Evolutionary conservation across 495 filamentous ascomycete species (phyloP).

Genomic region (Talaromyces nanjingensis): DNA sequence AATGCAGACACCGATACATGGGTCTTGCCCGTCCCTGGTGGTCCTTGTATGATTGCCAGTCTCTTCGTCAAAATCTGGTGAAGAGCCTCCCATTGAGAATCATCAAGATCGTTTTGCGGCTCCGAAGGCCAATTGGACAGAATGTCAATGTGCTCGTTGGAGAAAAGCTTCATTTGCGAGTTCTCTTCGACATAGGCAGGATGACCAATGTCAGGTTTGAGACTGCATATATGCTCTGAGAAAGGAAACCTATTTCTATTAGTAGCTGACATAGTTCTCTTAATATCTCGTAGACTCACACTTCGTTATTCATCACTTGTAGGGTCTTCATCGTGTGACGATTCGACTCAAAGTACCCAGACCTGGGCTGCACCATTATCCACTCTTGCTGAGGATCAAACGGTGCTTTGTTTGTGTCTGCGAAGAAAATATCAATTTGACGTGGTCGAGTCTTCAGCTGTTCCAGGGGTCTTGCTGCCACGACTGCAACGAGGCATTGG

Average conservation of each 20-base stretch:
- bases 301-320: constrained; percentile 59
- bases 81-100: constrained; percentile 62
- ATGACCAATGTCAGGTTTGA: constrained; percentile 36
- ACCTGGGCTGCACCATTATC: constrained; percentile 69
- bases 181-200: constrained; percentile 44
- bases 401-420: constrained; percentile 47
- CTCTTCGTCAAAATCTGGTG: constrained; percentile 63
- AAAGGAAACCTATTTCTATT: constrained; percentile 50
- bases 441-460: constrained; percentile 58
- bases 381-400: constrained; percentile 66
- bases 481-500: constrained; percentile 62
- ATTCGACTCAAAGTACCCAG: constrained; percentile 67
- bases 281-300: constrained; percentile 34
- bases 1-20: constrained; percentile 68
- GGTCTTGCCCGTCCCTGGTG: constrained; percentile 89
- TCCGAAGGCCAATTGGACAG: constrained; percentile 42
- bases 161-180: constrained; percentile 40
- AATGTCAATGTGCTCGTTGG: constrained; percentile 35
- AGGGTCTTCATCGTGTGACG: constrained; percentile 66
- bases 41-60: constrained; percentile 79
- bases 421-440: constrained; percentile 71
- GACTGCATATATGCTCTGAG: constrained; percentile 50
- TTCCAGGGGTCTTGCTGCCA: constrained; percentile 62
- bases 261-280: constrained; percentile 30
- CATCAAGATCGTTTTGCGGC: constrained; percentile 51